Conservation (phyloP, 768 basidiomycete genomes). For the Leucogyrophana mollusca region DNA sequence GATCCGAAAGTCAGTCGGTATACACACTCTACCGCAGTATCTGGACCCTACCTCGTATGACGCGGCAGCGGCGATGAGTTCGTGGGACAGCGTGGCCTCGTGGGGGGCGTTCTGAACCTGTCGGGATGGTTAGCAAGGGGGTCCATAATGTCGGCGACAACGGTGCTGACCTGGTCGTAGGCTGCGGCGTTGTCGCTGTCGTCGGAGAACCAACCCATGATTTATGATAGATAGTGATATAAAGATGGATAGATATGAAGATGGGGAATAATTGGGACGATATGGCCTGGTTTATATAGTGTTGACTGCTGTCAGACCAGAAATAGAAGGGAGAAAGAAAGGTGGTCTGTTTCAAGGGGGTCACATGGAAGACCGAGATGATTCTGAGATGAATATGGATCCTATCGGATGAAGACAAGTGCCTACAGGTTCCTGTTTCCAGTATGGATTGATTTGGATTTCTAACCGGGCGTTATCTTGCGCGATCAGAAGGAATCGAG, state of each 20-base stretch:
- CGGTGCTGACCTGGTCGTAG: constrained; percentile 36
- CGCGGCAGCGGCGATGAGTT: constrained; percentile 6
- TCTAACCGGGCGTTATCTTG: neutral
- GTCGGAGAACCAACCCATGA: constrained; percentile 43
- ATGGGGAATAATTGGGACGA: neutral
- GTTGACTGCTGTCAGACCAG: neutral
- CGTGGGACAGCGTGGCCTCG: constrained; percentile 1
- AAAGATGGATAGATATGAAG: constrained; percentile 12
- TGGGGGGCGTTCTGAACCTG: neutral
- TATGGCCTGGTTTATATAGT: constrained; percentile 6
- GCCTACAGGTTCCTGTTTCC: constrained; percentile 16
- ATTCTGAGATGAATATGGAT: neutral
- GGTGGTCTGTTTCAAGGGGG: too few species aligned
- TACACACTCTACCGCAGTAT: too few species aligned
- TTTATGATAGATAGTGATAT: constrained; percentile 17
- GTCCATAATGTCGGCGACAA: neutral
- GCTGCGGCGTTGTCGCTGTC: constrained; percentile 42
- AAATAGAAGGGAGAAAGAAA: constrained; percentile 6
- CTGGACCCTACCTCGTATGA: constrained; percentile 7
- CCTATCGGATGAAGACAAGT: too few species aligned
- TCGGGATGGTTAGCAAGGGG: too few species aligned
- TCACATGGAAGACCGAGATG: constrained; percentile 6
- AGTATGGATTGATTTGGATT: neutral
- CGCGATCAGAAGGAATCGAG: neutral
- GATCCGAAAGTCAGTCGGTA: neutral